phyloP scores from a whole-genome alignment of 345 rosid species.

The Lumnitzera racemosa region DNA sequence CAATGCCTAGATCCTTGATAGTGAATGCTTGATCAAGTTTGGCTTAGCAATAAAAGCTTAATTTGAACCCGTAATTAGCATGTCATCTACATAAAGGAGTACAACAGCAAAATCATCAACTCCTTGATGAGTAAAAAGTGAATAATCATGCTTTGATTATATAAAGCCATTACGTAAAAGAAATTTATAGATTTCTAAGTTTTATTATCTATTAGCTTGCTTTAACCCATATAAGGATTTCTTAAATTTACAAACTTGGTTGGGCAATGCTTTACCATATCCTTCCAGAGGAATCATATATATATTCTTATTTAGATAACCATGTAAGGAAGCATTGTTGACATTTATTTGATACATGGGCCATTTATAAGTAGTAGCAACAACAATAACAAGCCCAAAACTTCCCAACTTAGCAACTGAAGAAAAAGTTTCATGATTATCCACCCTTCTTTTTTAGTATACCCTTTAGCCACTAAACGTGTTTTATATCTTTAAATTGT shows the following conservation, averaged over 20 bases:
- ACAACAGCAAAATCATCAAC: no score
- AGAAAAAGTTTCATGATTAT: neutral
- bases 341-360: neutral
- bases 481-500: neutral
- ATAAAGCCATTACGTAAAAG: no score
- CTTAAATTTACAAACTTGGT: neutral
- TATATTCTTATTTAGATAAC: no score
- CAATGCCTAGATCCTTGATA: neutral
- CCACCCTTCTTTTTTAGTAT: neutral
- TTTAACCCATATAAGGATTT: neutral
- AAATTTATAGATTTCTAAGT: no score
- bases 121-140: no score
- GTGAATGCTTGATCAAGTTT: neutral
- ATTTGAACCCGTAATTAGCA: neutral
- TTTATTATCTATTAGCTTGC: no score
- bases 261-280: neutral
- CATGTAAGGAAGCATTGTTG: neutral
- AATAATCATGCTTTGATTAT: no score
- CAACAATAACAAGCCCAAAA: neutral
- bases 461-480: neutral
- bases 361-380: neutral
- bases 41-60: neutral
- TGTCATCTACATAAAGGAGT: neutral
- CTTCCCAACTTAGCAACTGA: neutral
- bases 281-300: neutral